Evolutionary conservation across 352 stramenopile species (phyloP), one percentile per base, ranked within the genome.

Genomic region (Peronosclerospora sorghi): DNA sequence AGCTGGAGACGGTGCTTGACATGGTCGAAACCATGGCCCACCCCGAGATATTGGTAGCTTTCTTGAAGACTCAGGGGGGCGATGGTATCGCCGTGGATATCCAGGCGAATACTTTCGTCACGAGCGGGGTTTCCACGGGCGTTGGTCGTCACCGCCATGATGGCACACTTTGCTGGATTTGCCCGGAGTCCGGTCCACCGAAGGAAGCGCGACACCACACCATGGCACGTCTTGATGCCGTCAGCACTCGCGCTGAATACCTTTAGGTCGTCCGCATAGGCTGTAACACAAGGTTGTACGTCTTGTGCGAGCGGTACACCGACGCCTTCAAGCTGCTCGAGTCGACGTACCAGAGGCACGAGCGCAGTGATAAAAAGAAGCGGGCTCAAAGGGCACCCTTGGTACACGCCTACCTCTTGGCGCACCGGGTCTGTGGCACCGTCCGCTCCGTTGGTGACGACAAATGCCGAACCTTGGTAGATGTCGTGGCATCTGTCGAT

Each of bases 301-400:
- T 18, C 50, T 14, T 35, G 32, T 0, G 50, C 26, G 7, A 46
- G 29, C 3, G 39, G 18, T 4, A 53, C 43, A 1, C 50, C 50
- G 8, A 41, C 38, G 1, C 8, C n/a, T 3, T 34, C 30, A 0
- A 53, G 38, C 6, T 10, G 4, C 23, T 58, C 21, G 1, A 58
- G 32, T 0, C 36, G 35, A 8, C 30, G 29, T 5, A 57, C 26
- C 0, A 61, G 45, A 4, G 52, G 52, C 1, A 43, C 28, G 10
- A 55, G n/a, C 6, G 29, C 46, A 20, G 41, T 24, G 30, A 64
- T 51, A 35, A 59, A 59, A 8, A 59, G 45, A 10, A 53, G 28
- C 10, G 54, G 54, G 48, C 43, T 59, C 0, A 58, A 18, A 2
- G 48, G 54, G 23, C 39, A 63, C n/a, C 44, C 48, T 18, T 63